Base-by-base conservation (phyloP, 768 basidiomycete genomes). In the Strobilomyces echinocephalus region DNA sequence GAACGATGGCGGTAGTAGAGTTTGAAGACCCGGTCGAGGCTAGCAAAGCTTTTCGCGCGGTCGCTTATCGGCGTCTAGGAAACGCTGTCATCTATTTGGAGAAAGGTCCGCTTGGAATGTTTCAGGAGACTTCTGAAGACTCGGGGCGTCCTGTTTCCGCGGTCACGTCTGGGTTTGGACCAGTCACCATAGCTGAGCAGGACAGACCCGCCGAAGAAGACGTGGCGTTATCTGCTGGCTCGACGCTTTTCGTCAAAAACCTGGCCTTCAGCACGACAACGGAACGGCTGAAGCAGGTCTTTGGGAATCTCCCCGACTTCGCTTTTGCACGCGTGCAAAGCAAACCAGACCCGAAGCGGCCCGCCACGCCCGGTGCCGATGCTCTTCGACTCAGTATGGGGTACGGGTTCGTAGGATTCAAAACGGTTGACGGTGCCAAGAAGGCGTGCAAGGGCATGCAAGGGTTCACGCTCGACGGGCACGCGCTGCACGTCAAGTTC, bases 321-420 rank as follows among this genome's bases (percentile, higher is more conserved):
- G 75, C 80, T 1, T 97, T 95, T 65, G 90, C 93, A 20, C 85
- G 90, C 15, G 81, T 97, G 7, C 92, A 97, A 68, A 95, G 84
- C 34, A 97, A 97, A 68, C 83, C 87, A 0, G 90, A 95, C 69
- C 86, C 91, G 0, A 90, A 90, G 63, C 76, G 80, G 9, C 79
- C 83, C 2, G 68, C 62, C 2, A 49, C 36, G 3, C 21, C 60
- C 15, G 67, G 65, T 10, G 63, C 51, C 54, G 68, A 64, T 24
- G 76, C 76, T 0, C 76, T 78, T 10, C 76, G 81, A 46, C 72
- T 97, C 46, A 93, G 90, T 66, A 95, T 95, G 91, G 95, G 95
- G 0, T 97, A 95, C 66, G 97, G 95, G 0, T 99, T 99, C 61
- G 79, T 95, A 31, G 95, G 94, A 6, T 98, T 98, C 75, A 82